Conservation (phyloP, 805 yeast genomes). For the Cyberlindnera maritima region DNA sequence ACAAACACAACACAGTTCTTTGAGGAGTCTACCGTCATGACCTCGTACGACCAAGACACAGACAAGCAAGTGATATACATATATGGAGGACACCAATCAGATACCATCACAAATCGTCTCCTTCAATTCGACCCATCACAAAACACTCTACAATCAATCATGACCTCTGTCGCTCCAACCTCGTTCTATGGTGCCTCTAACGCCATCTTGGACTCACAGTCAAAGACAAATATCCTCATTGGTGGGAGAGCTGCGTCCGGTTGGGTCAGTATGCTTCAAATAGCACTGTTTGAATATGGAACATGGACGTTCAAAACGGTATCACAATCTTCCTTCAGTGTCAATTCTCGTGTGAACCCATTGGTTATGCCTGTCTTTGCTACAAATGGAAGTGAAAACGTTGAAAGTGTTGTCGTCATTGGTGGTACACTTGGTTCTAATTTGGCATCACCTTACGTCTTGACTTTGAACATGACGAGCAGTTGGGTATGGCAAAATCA, state of each 20-base stretch:
- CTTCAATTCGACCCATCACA: conserved; percentile 40
- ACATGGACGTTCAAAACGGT: conserved; percentile 62
- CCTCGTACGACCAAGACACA: conserved; percentile 33
- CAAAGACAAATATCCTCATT: conserved; percentile 49
- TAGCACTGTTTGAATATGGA: conserved; percentile 68
- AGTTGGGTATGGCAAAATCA: conserved; percentile 29
- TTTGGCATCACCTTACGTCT: conserved; percentile 31
- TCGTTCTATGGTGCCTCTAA: conserved; percentile 52
- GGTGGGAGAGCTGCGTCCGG: conserved; percentile 66
- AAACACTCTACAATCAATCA: conserved; percentile 35
- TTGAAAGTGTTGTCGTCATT: conserved; percentile 42
- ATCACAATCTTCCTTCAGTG: conserved; percentile 29
- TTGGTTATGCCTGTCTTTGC: conserved; percentile 53
- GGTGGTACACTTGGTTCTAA: conserved; percentile 61
- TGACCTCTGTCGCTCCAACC: conserved; percentile 52
- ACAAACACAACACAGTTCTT: conserved; percentile 10
- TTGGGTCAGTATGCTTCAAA: conserved; percentile 71
- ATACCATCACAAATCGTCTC: conserved; percentile 38
- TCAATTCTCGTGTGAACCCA: conserved; percentile 54
- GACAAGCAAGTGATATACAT: conserved; percentile 41
- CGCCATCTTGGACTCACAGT: conserved; percentile 36
- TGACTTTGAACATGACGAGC: conserved; percentile 22
- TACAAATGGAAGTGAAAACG: conserved; percentile 15
- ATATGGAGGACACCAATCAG: conserved; percentile 46
- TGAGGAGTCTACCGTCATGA: conserved; percentile 39